Base-by-base conservation (phyloP, 805 yeast genomes). In the Metschnikowia dekortorum region DNA sequence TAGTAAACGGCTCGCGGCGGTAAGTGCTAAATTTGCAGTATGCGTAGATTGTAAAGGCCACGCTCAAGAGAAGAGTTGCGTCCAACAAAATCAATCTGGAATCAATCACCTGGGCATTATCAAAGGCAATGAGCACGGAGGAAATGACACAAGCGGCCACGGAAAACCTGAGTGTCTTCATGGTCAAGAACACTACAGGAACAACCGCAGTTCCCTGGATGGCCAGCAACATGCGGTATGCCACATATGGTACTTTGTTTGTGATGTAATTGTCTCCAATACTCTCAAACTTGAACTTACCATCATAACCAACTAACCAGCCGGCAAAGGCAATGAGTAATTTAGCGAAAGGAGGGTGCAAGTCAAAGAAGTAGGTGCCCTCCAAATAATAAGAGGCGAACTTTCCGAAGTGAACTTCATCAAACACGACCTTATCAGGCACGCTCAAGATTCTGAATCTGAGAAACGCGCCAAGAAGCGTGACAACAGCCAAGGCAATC, bases 321-420 rank as follows among this genome's bases (percentile, higher is more conserved):
- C 99, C 99, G 37, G 85, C 89, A 51, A 84, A 78, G 0, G 98
- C 98, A 69, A 92, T 89, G 58, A 91, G 75, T 66, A 94, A 76
- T 67, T 94, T 94, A 48, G 96, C 99, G 68, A 94, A 89, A 22
- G 99, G 99, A 8, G 99, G 99, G 70, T 94, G 99, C 47, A 94
- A 82, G 70, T 94, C 99, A 63, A 94, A 94, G 68, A 89, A 94
- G 68, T 88, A 94, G 0, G 96, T 86, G 54, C 96, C 79, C 68
- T 92, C 87, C 52, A 92, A 71, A 68, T 92, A 92, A 69, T 87
- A 85, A 1, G 89, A 81, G 7, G 92, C 92, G 66, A 87, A 87
- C 61, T 87, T 87, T 35, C 96, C 96, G 61, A 87, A 87, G 66
- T 87, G 95, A 18, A 86, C 94, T 64, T 87, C 95, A 69, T 87